These are phyloP conservation scores for Neurospora sp. DNA, from an alignment of 2,329 filamentous ascomycete species.

Conservation along the genomic window DNA sequence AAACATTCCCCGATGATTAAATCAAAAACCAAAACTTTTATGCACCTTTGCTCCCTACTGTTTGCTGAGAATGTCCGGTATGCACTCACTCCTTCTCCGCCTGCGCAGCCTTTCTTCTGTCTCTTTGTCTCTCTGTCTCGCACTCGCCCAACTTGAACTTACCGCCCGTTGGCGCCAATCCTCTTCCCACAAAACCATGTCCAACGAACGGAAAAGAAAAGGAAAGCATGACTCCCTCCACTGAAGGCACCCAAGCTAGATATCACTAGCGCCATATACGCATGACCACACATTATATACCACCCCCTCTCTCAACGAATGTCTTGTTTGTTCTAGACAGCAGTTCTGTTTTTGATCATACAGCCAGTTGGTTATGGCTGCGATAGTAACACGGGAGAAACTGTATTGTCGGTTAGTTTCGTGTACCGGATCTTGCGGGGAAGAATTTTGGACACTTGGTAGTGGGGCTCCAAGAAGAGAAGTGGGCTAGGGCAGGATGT, in stretches of 20 bases:
- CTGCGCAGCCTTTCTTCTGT: neutral
- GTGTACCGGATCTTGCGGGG: neutral
- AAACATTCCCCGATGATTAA: neutral
- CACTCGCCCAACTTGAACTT: neutral
- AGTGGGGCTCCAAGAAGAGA: neutral
- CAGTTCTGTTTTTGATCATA: conserved; percentile 24
- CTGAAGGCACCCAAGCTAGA: neutral
- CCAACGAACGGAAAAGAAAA: neutral
- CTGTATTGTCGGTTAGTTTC: conserved; percentile 22
- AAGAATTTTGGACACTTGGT: neutral
- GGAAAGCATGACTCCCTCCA: neutral
- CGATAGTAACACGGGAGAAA: conserved; percentile 52
- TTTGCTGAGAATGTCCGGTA: neutral
- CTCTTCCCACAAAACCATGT: neutral
- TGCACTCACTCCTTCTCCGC: neutral
- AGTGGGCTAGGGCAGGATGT: neutral
- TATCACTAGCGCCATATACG: neutral
- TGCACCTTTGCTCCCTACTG: neutral
- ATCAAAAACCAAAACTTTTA: neutral
- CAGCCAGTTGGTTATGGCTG: conserved; percentile 47
- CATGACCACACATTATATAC: neutral
- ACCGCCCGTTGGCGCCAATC: neutral
- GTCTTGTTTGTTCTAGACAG: neutral
- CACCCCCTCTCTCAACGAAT: neutral
- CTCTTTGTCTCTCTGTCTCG: neutral